Evolutionary conservation across 139 green algal species (phyloP).

Genomic region (Pleodorina starrii): DNA sequence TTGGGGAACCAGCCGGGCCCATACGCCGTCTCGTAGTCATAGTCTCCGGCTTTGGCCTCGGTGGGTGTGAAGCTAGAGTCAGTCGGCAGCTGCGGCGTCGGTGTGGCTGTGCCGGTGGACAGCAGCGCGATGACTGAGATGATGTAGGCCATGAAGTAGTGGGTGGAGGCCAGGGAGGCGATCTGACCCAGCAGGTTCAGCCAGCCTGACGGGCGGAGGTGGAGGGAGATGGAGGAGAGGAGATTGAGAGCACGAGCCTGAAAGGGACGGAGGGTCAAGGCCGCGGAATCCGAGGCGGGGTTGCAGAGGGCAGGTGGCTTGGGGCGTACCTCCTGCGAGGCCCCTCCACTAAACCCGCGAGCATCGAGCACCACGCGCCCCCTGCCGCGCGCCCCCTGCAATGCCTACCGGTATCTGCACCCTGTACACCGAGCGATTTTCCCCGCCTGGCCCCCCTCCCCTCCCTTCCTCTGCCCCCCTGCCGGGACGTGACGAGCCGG

Average conservation of each 20-base stretch:
- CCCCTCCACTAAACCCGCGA: too few relatives aligned
- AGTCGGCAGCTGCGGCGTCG: background rate
- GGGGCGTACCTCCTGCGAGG: too few relatives aligned
- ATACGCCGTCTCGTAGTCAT: conserved; percentile 7
- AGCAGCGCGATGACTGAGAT: conserved; percentile 46
- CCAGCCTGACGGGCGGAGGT: conserved; percentile 32
- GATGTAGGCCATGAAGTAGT: conserved; percentile 53
- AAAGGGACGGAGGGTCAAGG: background rate
- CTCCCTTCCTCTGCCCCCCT: too few relatives aligned
- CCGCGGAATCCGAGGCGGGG: too few relatives aligned
- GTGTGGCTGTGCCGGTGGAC: conserved; percentile 41
- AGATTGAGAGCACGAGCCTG: background rate
- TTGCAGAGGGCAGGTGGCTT: too few relatives aligned
- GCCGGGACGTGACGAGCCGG: too few relatives aligned
- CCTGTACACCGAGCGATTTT: too few relatives aligned
- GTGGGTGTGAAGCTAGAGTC: too few relatives aligned
- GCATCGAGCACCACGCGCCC: too few relatives aligned
- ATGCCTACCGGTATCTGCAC: too few relatives aligned
- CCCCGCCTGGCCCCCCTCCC: too few relatives aligned
- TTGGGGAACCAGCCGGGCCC: conserved; percentile 1
- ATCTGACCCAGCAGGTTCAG: conserved; percentile 60
- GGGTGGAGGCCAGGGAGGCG: conserved; percentile 47
- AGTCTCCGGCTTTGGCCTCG: background rate
- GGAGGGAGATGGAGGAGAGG: background rate
- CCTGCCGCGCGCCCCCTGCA: too few relatives aligned